Base-by-base conservation (phyloP, 257 asterid species). In the Petrea volubilis region DNA sequence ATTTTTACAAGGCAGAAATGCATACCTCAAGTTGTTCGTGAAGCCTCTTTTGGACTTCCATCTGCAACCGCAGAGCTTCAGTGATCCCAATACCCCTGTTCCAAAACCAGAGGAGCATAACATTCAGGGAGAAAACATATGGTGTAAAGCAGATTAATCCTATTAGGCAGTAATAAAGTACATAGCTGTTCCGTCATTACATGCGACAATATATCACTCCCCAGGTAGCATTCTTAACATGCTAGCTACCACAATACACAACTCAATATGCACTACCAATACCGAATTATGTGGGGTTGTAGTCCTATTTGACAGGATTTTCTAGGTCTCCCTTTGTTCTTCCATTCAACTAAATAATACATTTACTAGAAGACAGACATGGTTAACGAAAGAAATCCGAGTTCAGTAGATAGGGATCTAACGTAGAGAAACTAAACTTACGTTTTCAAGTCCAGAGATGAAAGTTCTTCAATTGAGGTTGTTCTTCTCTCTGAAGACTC, bases 1-100 rank as follows among this genome's bases (percentile, higher is more conserved):
- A 44, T 38, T 29, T 58, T 33, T 58, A 23, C 28, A 38, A 44
- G 46, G 72, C 64, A 66, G 1, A 74, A 67, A 44, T 12, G 14
- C 65, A 67, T 84, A 90, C 98, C 95, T 90, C 97, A 65, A 93
- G 98, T 80, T 93, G 98, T 79, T 90, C 96, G n/a, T 93, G 98
- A 70, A 93, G 94, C 74, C 96, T 87, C 83, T 93, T 93, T 78
- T 93, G 98, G 70, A 93, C 98, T 78, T 93, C 98, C 90, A 93
- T 83, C 85, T 93, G 98, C 76, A 93, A 75, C 17, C 96, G 85
- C 68, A 93, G 74, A 29, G 98, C 98, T 85, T 93, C 98, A 38
- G 98, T 93, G 79, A 93, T 89, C 84, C 88, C 96, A 62, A 90
- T 84, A 46, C 97, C 96, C 82, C 98, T 92, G 85, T 71, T 60